Conservation (phyloP, 257 asterid genomes). For the Nicotiana tabacum region DNA sequence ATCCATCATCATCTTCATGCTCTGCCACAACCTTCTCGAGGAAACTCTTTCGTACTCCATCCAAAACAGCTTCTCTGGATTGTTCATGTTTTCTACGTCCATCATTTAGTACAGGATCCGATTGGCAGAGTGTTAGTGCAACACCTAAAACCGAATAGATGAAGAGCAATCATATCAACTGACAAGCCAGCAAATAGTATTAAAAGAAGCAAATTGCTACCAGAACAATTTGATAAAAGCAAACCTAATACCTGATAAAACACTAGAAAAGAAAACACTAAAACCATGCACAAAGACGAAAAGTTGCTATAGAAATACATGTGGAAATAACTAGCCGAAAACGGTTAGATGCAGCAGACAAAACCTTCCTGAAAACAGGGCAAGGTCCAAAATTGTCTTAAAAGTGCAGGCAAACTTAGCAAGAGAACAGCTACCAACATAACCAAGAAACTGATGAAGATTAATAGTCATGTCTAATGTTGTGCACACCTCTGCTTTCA, state of each 20-base stretch:
- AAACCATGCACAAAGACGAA: not conserved
- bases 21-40: conserved; percentile 75
- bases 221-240: too few relatives aligned
- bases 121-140: not conserved
- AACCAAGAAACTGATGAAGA: too few relatives aligned
- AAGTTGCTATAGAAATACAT: not conserved
- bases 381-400: too few relatives aligned
- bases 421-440: too few relatives aligned
- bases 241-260: too few relatives aligned
- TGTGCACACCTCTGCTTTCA: too few relatives aligned
- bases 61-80: conserved; percentile 69
- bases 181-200: not conserved
- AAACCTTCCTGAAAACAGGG: not conserved
- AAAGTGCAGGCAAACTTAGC: too few relatives aligned
- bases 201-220: not conserved
- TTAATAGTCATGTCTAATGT: not conserved
- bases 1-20: conserved; percentile 78
- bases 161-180: not conserved
- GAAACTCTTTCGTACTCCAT: conserved; percentile 72
- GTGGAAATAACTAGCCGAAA: not conserved
- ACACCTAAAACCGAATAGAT: not conserved
- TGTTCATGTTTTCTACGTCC: not conserved
- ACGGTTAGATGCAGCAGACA: not conserved
- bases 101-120: not conserved
- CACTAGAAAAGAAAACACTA: too few relatives aligned